Conservation (phyloP, 768 basidiomycete genomes). For the Lactarius hengduanensis region DNA sequence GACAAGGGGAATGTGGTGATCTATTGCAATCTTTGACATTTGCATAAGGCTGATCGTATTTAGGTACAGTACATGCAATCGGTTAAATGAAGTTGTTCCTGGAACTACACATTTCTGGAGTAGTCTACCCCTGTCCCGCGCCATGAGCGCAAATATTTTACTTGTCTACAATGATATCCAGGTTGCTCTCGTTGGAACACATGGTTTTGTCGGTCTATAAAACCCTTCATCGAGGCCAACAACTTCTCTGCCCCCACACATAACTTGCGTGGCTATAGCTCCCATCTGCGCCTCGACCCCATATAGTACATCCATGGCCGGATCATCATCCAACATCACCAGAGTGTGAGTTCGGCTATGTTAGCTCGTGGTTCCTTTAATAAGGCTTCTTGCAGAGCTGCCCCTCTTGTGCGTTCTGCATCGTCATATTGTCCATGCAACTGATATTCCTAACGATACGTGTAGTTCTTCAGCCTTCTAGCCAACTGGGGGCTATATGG, state of each 20-base stretch:
- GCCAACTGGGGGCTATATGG: constrained; percentile 35
- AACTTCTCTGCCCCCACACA: background rate
- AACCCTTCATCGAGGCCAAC: background rate
- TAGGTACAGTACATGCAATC: background rate
- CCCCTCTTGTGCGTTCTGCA: constrained; percentile 13
- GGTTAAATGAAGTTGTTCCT: background rate
- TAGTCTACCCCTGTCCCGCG: background rate
- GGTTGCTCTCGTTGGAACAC: background rate
- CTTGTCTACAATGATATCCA: background rate
- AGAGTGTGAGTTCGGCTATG: background rate
- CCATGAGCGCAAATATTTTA: no score
- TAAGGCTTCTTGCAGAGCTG: constrained; percentile 2
- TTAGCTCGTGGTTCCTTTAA: background rate
- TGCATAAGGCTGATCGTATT: no score
- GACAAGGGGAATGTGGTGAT: no score
- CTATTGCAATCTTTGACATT: no score
- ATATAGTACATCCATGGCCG: background rate
- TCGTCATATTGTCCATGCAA: background rate
- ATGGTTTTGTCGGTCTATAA: background rate
- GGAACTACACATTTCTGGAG: background rate
- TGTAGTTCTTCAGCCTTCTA: constrained; percentile 22
- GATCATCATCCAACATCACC: background rate
- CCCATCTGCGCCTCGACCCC: background rate
- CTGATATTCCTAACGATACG: background rate
- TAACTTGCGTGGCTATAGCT: background rate